phyloP scores from a whole-genome alignment of 2,329 filamentous ascomycete genomes.

The Fusarium napiforme region DNA sequence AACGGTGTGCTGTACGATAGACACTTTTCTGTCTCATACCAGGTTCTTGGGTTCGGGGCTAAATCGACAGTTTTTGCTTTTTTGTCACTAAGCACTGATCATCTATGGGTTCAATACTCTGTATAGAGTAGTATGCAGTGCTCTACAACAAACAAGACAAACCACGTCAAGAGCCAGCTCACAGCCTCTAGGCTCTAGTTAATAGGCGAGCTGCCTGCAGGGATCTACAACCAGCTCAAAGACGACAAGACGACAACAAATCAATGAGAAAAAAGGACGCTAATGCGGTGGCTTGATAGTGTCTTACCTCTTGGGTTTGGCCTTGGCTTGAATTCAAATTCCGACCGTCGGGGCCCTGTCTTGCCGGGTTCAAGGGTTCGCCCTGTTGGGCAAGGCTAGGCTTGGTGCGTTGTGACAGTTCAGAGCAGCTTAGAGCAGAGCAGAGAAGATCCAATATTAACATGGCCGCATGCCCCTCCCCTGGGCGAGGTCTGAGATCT shows the following conservation, averaged over 20 bases:
- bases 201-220: conserved; percentile 34
- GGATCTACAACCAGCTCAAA: conserved; percentile 22
- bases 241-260: not conserved
- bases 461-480: conserved; percentile 29
- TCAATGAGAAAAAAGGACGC: conserved; percentile 10
- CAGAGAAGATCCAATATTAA: conserved; percentile 33
- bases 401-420: not conserved
- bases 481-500: conserved; percentile 24
- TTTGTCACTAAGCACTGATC: conserved; percentile 14
- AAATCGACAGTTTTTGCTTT: not conserved
- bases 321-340: conserved; percentile 33
- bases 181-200: conserved; percentile 2
- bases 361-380: conserved; percentile 27
- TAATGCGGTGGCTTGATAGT: conserved; percentile 39
- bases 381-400: conserved; percentile 2
- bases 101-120: not conserved
- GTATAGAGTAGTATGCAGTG: conserved; percentile 5
- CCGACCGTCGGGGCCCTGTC: conserved; percentile 36
- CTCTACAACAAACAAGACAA: conserved; percentile 14
- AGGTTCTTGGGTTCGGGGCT: conserved; percentile 1
- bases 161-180: conserved; percentile 36
- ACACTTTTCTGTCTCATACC: conserved; percentile 4
- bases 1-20: conserved; percentile 1
- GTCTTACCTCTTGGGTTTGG: conserved; percentile 40
- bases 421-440: not conserved